phyloP scores from a whole-genome alignment of 768 basidiomycete genomes.

The Chlorophyllum brunneum region DNA sequence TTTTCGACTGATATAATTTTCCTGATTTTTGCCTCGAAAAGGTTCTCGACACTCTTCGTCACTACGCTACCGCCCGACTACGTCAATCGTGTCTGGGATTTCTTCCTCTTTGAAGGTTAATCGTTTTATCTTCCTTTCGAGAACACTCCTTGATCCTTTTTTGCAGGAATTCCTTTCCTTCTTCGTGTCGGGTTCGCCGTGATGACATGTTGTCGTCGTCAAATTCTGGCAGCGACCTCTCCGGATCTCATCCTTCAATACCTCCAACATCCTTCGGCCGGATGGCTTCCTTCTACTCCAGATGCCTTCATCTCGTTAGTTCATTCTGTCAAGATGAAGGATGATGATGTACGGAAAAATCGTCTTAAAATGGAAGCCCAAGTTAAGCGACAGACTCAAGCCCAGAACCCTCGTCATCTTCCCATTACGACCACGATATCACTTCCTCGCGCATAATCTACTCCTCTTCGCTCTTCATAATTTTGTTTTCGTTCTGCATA shows the following conservation, averaged over 20 bases:
- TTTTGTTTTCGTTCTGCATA: background rate
- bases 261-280: constrained; percentile 47
- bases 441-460: constrained; percentile 2
- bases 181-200: constrained; percentile 72
- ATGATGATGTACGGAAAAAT: constrained; percentile 75
- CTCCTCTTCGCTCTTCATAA: background rate
- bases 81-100: constrained; percentile 75
- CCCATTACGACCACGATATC: constrained; percentile 6
- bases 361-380: constrained; percentile 74
- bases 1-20: background rate
- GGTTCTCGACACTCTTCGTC: constrained; percentile 75
- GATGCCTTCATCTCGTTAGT: constrained; percentile 63
- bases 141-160: background rate
- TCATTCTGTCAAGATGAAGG: constrained; percentile 67
- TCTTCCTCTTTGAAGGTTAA: constrained; percentile 78
- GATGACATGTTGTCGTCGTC: constrained; percentile 54
- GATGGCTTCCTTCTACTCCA: constrained; percentile 53
- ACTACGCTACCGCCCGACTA: constrained; percentile 61
- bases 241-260: constrained; percentile 44
- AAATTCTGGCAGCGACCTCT: constrained; percentile 47
- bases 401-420: constrained; percentile 30
- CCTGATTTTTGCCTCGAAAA: constrained; percentile 24
- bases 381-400: constrained; percentile 56
- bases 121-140: background rate
- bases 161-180: constrained; percentile 64